Evolutionary conservation across 208 protist species (phyloP).

Genomic region (Trichomonas gallinae): DNA sequence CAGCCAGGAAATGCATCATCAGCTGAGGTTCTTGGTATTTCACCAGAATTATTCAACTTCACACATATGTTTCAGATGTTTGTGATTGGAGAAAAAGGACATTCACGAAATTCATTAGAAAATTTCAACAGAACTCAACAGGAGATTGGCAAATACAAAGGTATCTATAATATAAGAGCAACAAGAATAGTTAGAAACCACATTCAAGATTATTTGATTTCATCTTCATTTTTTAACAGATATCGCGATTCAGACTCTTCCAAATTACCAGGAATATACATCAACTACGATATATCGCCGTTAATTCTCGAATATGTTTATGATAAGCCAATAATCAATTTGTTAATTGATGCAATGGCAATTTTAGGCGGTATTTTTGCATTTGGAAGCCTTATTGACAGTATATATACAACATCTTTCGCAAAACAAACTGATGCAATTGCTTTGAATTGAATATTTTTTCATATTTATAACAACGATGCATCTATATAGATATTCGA

Average conservation of each 20-base stretch:
- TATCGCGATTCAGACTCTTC: background rate
- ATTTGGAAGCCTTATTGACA: background rate
- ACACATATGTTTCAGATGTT: background rate
- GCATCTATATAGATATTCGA: no score
- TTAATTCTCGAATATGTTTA: background rate
- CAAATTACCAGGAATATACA: background rate
- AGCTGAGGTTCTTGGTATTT: background rate
- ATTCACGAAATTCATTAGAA: background rate
- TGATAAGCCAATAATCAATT: background rate
- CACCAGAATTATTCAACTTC: background rate
- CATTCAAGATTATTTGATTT: background rate
- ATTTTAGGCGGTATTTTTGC: background rate
- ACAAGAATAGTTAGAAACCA: no score
- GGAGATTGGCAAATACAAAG: background rate
- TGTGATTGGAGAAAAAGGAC: background rate
- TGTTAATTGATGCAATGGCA: background rate
- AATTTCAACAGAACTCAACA: background rate
- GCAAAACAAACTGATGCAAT: no score
- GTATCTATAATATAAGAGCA: background rate
- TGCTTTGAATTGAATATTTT: no score
- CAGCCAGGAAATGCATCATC: background rate
- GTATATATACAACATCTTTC: background rate
- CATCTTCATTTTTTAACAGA: background rate
- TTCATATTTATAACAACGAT: no score
- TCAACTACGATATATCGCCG: background rate